Evolutionary conservation across 305 asterid species (phyloP).

Genomic region (Solanum hybrid): DNA sequence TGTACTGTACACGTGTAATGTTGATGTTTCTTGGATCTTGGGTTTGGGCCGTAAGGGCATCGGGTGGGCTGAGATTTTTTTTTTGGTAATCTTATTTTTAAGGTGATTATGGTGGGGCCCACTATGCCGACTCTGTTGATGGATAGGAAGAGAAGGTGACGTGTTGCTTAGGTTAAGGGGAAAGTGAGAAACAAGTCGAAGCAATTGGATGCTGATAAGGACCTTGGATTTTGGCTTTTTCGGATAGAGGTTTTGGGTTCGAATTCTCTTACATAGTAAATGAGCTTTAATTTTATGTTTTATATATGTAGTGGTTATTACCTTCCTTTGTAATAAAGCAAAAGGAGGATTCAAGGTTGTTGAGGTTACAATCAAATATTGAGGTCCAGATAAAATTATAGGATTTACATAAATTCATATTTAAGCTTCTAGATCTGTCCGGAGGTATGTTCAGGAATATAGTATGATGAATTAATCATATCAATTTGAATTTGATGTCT

Average conservation of each 20-base stretch:
- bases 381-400: not conserved
- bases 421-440: not conserved
- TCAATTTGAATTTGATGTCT: not conserved
- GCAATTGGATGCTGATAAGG: slow-evolving; percentile 2
- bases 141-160: slow-evolving; percentile 1
- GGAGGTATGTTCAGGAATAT: not conserved
- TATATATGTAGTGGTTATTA: not conserved
- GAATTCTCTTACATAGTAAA: too few relatives aligned
- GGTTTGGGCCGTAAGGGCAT: not conserved
- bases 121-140: slow-evolving; percentile 7
- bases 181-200: not conserved
- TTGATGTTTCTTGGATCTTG: slow-evolving; percentile 20
- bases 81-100: not conserved
- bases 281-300: too few relatives aligned
- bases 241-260: not conserved
- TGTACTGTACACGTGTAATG: slow-evolving; percentile 27
- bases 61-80: not conserved
- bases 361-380: not conserved
- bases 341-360: not conserved
- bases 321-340: not conserved
- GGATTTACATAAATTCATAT: not conserved
- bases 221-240: not conserved
- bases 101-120: not conserved
- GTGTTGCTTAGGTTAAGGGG: not conserved
- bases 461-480: not conserved